Percentiles rank a stretch among this genome's conserved stretches.
Conservation (phyloP, 2,329 filamentous ascomycete genomes). For the Aspergillus sp. region DNA sequence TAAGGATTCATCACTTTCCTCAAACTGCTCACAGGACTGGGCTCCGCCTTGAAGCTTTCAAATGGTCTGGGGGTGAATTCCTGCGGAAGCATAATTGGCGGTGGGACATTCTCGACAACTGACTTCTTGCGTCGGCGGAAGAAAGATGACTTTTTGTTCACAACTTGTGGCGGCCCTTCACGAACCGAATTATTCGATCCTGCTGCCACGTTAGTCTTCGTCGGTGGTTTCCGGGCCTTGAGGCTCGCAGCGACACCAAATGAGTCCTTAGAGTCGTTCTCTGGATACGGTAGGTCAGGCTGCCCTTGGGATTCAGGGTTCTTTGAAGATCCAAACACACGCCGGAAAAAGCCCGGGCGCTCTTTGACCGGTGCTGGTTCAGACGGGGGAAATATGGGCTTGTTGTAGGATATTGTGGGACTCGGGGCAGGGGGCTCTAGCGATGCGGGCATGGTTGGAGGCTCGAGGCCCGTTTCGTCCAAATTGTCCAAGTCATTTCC, state of each 20-base stretch:
- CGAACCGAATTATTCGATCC: conserved; percentile 17
- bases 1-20: conserved; percentile 86
- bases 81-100: conserved; percentile 49
- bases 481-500: conserved; percentile 25
- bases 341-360: conserved; percentile 83
- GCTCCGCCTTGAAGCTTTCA: conserved; percentile 28
- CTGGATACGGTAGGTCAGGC: conserved; percentile 18
- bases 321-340: conserved; percentile 78
- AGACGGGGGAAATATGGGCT: conserved; percentile 37
- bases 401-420: conserved; percentile 49
- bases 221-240: conserved; percentile 22
- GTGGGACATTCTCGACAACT: conserved; percentile 60
- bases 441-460: conserved; percentile 41
- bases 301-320: conserved; percentile 31
- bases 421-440: conserved; percentile 50
- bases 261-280: conserved; percentile 20
- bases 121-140: conserved; percentile 94
- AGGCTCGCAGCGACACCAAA: conserved; percentile 11
- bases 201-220: conserved; percentile 16
- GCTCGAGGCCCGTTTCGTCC: conserved; percentile 23
- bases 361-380: conserved; percentile 55
- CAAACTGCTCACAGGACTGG: conserved; percentile 72
- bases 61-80: conserved; percentile 36
- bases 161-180: conserved; percentile 48
- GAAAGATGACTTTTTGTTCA: conserved; percentile 92